Base-by-base conservation (phyloP, 352 stramenopile genomes). In the Phytopythium mirpurense region DNA sequence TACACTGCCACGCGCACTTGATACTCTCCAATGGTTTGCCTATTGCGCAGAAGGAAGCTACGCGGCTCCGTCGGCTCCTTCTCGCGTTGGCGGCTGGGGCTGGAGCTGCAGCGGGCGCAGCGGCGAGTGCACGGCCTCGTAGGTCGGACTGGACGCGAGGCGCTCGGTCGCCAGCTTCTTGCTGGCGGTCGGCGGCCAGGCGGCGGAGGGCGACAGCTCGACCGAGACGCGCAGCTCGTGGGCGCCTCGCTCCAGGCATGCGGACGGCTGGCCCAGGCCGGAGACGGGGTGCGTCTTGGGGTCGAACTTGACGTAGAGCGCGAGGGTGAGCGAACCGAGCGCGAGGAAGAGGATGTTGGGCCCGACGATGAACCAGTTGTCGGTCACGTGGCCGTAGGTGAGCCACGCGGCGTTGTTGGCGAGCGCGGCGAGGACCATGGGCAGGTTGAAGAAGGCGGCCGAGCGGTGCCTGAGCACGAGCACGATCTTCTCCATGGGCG, bases 401-500 rank as follows among this genome's bases (percentile, higher is more conserved):
- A 70, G 65, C 65, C 65, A 73, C 8, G 59, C 45, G 21, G 32
- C 35, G 40, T 63, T 56, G 34, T 51, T 59, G 43, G 11, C 38
- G 3, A 54, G 54, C 0, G 51, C 75, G 0, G 67, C 68, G 1
- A 70, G 24, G 16, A 78, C 62, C 70, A 83, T 80, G 0, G 61
- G 49, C 15, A 82, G 49, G 21, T 69, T 71, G 51, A 83, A 74
- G 14, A 69, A 86, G n/a, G 52, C 70, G n/a, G 63, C 64, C 12
- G 68, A 77, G 38, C 72, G 76, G 61, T 65, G 61, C 14, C 47
- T 62, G 19, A 83, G 29, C 27, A 80, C 72, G 26, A 67, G 57
- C 34, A 56, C 57, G 44, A 83, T 65, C 15, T 65, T 73, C 54
- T 67, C 65, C 51, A 81, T 72, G 1, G 74, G 72, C 14, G 27